A percentile compares a stretch with the other conserved stretches of the same genome.
Conservation (phyloP, 371 early-diverging fungal species). For the Mortierella sp. region DNA sequence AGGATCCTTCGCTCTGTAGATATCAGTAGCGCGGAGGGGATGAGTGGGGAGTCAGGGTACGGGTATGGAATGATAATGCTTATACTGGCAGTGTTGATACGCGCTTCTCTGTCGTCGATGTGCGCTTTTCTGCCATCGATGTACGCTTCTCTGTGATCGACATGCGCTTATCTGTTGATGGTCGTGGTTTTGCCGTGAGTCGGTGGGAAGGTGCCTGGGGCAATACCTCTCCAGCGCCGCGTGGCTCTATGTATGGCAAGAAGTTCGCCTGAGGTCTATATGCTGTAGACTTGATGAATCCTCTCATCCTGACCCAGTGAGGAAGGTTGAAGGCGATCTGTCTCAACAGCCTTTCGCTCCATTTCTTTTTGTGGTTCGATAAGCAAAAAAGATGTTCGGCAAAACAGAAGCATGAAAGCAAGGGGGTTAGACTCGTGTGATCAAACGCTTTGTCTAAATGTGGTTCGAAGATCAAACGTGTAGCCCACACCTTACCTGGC, state of each 20-base stretch:
- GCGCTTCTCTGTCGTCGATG: no score
- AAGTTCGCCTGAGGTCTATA: constrained; percentile 22
- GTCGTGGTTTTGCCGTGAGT: no score
- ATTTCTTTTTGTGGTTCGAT: constrained; percentile 6
- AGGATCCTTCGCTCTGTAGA: no score
- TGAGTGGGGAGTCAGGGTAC: no score
- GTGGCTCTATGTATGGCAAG: constrained; percentile 6
- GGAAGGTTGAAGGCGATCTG: constrained; percentile 15
- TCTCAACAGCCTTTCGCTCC: constrained; percentile 10
- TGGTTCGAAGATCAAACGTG: neutral
- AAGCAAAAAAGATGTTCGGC: neutral
- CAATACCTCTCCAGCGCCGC: constrained; percentile 9
- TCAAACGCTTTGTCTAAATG: no score
- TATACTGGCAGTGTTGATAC: no score
- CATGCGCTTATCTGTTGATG: no score
- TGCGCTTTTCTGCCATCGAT: no score
- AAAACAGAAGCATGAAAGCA: neutral
- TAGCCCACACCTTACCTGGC: constrained; percentile 19
- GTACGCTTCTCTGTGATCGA: no score
- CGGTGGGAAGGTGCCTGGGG: constrained; percentile 9
- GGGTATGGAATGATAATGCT: no score
- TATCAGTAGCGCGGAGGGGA: no score
- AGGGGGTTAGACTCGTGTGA: neutral
- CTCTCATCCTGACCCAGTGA: constrained; percentile 1
- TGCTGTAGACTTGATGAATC: constrained; percentile 7